These are phyloP conservation scores for Gossypium lobatum DNA, from an alignment of 441 rosid genomes.

Conservation along the genomic window DNA sequence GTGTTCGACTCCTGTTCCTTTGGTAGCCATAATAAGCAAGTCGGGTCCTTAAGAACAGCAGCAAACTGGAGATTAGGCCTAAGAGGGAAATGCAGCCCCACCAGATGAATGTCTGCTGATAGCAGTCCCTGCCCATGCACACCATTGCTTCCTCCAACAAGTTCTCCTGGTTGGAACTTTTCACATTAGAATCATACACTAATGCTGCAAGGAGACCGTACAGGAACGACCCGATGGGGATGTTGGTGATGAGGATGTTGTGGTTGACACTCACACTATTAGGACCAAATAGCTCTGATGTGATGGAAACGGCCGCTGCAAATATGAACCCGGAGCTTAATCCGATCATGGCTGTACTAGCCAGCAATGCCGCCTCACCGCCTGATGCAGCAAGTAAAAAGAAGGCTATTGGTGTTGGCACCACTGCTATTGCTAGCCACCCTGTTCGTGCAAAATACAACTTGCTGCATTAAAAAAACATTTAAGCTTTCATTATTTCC, in stretches of 20 bases:
- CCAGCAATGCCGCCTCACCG: slow-evolving; percentile 26
- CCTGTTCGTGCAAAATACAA: slow-evolving; percentile 64
- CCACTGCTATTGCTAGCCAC: slow-evolving; percentile 57
- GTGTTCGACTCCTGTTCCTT: slow-evolving; percentile 21
- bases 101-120: slow-evolving; percentile 42
- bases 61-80: slow-evolving; percentile 49
- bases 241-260: slow-evolving; percentile 80
- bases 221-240: slow-evolving; percentile 70
- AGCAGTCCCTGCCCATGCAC: slow-evolving; percentile 72
- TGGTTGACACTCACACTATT: slow-evolving; percentile 72
- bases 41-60: slow-evolving; percentile 59
- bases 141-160: slow-evolving; percentile 32
- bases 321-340: slow-evolving; percentile 72
- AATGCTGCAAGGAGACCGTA: slow-evolving; percentile 77
- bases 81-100: slow-evolving; percentile 63
- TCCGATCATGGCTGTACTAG: slow-evolving; percentile 45
- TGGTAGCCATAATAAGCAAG: slow-evolving; percentile 49
- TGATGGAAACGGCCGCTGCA: slow-evolving; percentile 70
- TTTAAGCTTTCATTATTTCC: slow-evolving; percentile 8
- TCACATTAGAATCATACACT: slow-evolving; percentile 52
- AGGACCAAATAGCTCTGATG: slow-evolving; percentile 81
- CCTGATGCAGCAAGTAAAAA: slow-evolving; percentile 47
- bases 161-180: slow-evolving; percentile 18
- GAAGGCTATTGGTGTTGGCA: slow-evolving; percentile 68
- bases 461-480: slow-evolving; percentile 43